phyloP scores from a whole-genome alignment of 2,329 filamentous ascomycete genomes.

The Sodiomyces alkalinus region DNA sequence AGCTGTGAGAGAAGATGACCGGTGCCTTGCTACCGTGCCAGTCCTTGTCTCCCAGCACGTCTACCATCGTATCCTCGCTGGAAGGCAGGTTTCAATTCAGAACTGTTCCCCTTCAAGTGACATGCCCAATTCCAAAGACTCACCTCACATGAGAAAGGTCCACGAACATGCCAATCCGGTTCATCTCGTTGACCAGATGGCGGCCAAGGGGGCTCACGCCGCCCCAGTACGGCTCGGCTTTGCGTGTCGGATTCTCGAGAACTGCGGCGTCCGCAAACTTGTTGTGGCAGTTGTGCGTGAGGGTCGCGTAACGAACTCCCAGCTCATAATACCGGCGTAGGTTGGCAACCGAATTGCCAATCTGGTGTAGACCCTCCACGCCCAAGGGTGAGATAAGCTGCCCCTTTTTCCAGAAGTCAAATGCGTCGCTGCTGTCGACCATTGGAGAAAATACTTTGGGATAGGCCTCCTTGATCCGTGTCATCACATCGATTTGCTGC shows the following conservation, averaged over 20 bases:
- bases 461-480: conserved; percentile 46
- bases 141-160: conserved; percentile 59
- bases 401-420: conserved; percentile 41
- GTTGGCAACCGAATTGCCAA: conserved; percentile 68
- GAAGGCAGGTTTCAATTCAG: too few relatives aligned
- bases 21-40: conserved; percentile 67
- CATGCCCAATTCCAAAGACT: conserved; percentile 1
- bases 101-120: too few relatives aligned
- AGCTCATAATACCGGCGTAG: conserved; percentile 62
- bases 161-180: conserved; percentile 85
- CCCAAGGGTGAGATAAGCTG: conserved; percentile 65
- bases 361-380: conserved; percentile 83
- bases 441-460: conserved; percentile 54
- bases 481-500: conserved; percentile 60
- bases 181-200: conserved; percentile 72
- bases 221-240: conserved; percentile 44
- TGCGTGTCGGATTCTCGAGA: conserved; percentile 32
- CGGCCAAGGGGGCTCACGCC: conserved; percentile 61
- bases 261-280: conserved; percentile 75
- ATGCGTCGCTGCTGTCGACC: conserved; percentile 43
- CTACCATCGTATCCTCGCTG: conserved; percentile 66
- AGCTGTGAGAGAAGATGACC: conserved; percentile 81
- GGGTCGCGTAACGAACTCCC: conserved; percentile 73
- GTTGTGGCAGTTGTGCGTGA: conserved; percentile 93
- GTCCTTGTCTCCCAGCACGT: conserved; percentile 53